These are phyloP conservation scores for Amaranthus hypochondriacus DNA, from an alignment of 148 eudicot species.

Conservation along the genomic window DNA sequence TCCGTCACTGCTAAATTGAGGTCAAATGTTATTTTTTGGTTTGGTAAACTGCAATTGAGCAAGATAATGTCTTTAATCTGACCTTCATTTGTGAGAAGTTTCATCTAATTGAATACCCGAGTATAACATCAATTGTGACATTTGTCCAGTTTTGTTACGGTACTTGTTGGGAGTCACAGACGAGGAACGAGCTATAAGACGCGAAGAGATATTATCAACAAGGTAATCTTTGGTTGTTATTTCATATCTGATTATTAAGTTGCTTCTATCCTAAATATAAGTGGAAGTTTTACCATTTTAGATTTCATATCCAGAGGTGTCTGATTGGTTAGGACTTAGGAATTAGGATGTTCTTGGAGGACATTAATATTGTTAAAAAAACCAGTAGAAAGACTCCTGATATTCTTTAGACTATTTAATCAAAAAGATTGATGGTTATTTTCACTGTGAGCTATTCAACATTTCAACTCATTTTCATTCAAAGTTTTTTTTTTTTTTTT, in stretches of 20 bases:
- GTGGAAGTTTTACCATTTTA: too few relatives aligned
- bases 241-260: neutral
- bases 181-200: slow-evolving; percentile 79
- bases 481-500: too few relatives aligned
- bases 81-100: neutral
- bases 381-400: too few relatives aligned
- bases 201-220: slow-evolving; percentile 93
- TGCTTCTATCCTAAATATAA: neutral
- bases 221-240: slow-evolving; percentile 41
- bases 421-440: too few relatives aligned
- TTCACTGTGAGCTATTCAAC: too few relatives aligned
- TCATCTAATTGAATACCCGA: neutral
- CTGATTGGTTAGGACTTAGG: too few relatives aligned
- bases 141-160: slow-evolving; percentile 71
- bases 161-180: slow-evolving; percentile 78
- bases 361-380: too few relatives aligned
- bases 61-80: neutral
- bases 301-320: too few relatives aligned
- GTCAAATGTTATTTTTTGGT: neutral
- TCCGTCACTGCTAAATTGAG: neutral
- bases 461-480: too few relatives aligned
- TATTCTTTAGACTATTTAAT: too few relatives aligned
- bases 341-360: too few relatives aligned
- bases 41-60: neutral
- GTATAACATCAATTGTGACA: slow-evolving; percentile 3